Percentiles rank a stretch among this genome's conserved stretches.
Evolutionary conservation across 228 moss, liverwort and hornwort genomes (phyloP).

Genomic region (Sphagnum fallax): DNA sequence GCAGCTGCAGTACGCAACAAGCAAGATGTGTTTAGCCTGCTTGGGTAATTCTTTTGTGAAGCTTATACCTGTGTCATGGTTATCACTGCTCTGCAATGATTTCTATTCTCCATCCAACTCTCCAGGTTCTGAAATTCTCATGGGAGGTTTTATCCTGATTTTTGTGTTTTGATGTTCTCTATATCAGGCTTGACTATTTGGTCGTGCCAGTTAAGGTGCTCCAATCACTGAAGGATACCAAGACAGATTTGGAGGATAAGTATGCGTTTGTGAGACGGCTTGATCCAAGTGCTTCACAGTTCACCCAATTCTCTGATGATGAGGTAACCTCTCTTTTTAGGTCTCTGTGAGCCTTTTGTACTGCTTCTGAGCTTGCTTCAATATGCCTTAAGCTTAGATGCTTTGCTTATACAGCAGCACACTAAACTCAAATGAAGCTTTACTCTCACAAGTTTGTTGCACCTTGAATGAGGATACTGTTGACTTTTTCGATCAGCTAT

Average conservation of each 20-base stretch:
- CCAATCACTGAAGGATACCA: slow-evolving; percentile 67
- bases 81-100: neutral
- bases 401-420: no score
- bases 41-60: slow-evolving; percentile 34
- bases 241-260: slow-evolving; percentile 67
- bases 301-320: slow-evolving; percentile 33
- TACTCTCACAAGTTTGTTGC: no score
- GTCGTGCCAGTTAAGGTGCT: slow-evolving; percentile 84
- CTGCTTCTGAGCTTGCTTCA: neutral
- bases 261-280: slow-evolving; percentile 71
- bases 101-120: neutral
- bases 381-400: no score
- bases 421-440: no score
- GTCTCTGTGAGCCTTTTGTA: neutral
- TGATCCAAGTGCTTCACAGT: slow-evolving; percentile 32
- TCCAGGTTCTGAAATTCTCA: neutral
- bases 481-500: no score
- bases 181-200: slow-evolving; percentile 68
- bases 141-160: neutral
- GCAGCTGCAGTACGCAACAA: slow-evolving; percentile 90
- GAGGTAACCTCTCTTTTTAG: slow-evolving; percentile 36
- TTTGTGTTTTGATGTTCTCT: neutral
- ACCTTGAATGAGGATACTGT: no score
- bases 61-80: neutral
- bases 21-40: slow-evolving; percentile 90